Conservation (phyloP, 2,329 filamentous ascomycete species). For the Paecilomyces dactylethromorphus region DNA sequence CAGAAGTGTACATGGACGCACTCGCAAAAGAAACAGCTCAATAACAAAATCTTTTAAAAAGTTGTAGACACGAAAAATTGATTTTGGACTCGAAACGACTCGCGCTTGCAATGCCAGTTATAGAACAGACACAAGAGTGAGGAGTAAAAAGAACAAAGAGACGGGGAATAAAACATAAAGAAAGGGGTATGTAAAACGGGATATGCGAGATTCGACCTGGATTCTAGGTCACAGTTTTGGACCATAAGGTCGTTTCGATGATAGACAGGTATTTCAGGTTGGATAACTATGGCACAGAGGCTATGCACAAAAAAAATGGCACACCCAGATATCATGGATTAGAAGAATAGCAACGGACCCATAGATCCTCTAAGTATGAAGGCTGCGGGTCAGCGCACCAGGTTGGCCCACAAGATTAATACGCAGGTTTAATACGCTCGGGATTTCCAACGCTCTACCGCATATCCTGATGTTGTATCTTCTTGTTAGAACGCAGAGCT, state of each 20-base stretch:
- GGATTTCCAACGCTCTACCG: slow-evolving; percentile 6
- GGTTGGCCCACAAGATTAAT: background rate
- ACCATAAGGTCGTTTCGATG: background rate
- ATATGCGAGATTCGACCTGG: slow-evolving; percentile 20
- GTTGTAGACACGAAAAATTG: slow-evolving; percentile 3
- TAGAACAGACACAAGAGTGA: slow-evolving; percentile 17
- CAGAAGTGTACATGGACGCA: background rate
- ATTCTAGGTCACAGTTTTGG: background rate
- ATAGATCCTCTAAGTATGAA: background rate
- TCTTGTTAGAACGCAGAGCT: slow-evolving; percentile 23
- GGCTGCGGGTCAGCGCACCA: background rate
- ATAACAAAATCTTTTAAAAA: slow-evolving; percentile 5
- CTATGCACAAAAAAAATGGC: slow-evolving; percentile 4
- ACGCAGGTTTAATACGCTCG: slow-evolving; percentile 11
- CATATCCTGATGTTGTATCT: slow-evolving; percentile 5
- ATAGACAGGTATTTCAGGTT: background rate
- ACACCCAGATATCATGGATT: slow-evolving; percentile 3
- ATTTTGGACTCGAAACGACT: slow-evolving; percentile 24
- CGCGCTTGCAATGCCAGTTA: slow-evolving; percentile 43
- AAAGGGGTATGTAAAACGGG: slow-evolving; percentile 20
- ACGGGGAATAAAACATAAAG: slow-evolving; percentile 15
- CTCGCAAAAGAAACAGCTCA: background rate
- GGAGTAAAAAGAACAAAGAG: slow-evolving; percentile 23
- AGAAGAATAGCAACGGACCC: background rate
- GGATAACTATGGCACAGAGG: slow-evolving; percentile 13